phyloP scores from a whole-genome alignment of 2,329 filamentous ascomycete genomes.

The Cyphellophora europaea region DNA sequence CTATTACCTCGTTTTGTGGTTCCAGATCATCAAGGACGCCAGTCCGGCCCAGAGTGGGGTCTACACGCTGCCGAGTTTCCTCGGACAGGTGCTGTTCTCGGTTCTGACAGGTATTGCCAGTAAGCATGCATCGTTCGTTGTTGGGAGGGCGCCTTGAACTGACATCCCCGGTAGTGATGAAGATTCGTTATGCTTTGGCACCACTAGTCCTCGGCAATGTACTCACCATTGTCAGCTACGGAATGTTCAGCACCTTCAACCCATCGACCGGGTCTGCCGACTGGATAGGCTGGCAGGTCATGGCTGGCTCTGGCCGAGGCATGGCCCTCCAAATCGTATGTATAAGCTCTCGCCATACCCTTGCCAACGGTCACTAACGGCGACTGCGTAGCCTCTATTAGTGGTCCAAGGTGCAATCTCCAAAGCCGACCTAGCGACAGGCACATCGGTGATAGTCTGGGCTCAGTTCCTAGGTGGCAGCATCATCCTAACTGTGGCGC shows the following conservation, averaged over 20 bases:
- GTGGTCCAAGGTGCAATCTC: conserved; percentile 16
- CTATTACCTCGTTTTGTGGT: conserved; percentile 35
- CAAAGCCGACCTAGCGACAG: conserved; percentile 14
- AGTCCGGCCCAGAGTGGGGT: conserved; percentile 18
- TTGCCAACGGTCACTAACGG: conserved; percentile 22
- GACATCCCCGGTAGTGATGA: conserved; percentile 13
- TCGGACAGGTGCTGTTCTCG: conserved; percentile 12
- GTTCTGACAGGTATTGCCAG: conserved; percentile 7
- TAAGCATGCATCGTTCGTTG: background rate
- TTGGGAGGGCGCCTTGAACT: too few relatives aligned
- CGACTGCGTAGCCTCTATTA: conserved; percentile 6
- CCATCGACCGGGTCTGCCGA: conserved; percentile 14
- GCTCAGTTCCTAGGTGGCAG: conserved; percentile 17
- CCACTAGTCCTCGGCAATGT: conserved; percentile 21
- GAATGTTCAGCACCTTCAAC: conserved; percentile 24
- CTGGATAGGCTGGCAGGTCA: conserved; percentile 24
- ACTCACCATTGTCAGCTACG: conserved; percentile 22
- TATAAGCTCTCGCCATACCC: too few relatives aligned
- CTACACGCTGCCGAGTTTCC: conserved; percentile 14
- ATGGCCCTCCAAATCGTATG: conserved; percentile 25
- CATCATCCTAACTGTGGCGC: conserved; percentile 15
- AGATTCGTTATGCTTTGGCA: conserved; percentile 26
- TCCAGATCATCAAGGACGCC: conserved; percentile 33
- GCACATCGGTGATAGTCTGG: conserved; percentile 15
- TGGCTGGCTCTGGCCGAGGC: conserved; percentile 17